Percentiles rank a stretch among this genome's conserved stretches.
These are phyloP conservation scores for Xylaria digitata DNA, from an alignment of 2,329 filamentous ascomycete genomes.

Conservation along the genomic window DNA sequence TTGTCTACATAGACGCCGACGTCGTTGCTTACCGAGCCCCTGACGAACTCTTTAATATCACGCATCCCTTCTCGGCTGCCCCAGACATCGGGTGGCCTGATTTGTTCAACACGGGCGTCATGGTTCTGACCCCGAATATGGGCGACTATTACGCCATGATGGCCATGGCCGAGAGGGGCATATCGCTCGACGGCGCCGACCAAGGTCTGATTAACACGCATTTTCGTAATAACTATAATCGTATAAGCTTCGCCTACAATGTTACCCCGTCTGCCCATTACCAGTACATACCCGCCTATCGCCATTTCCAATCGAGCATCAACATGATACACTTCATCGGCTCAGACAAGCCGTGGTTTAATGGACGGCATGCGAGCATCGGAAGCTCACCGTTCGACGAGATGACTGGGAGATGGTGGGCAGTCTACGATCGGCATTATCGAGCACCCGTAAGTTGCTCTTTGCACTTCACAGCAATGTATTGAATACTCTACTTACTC, in stretches of 20 bases:
- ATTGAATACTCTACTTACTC: constrained; percentile 37
- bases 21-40: constrained; percentile 90
- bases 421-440: constrained; percentile 91
- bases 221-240: constrained; percentile 84
- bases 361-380: constrained; percentile 66
- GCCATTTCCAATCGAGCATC: constrained; percentile 90
- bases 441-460: constrained; percentile 59
- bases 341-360: constrained; percentile 86
- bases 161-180: constrained; percentile 84
- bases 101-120: constrained; percentile 96
- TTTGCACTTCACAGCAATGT: constrained; percentile 13
- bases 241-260: constrained; percentile 95
- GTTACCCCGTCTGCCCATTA: constrained; percentile 97
- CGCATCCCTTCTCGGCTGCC: constrained; percentile 73
- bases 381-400: constrained; percentile 79
- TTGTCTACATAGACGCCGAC: constrained; percentile 95
- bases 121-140: constrained; percentile 88
- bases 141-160: constrained; percentile 87
- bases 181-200: constrained; percentile 97
- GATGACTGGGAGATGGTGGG: constrained; percentile 91
- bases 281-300: constrained; percentile 95
- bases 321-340: constrained; percentile 96
- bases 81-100: constrained; percentile 99
- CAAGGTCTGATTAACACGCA: constrained; percentile 96
- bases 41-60: constrained; percentile 86